Evolutionary conservation across 306 rosid genomes (phyloP), one percentile per base, ranked within the genome.

Genomic region (Medicago ruthenica): DNA sequence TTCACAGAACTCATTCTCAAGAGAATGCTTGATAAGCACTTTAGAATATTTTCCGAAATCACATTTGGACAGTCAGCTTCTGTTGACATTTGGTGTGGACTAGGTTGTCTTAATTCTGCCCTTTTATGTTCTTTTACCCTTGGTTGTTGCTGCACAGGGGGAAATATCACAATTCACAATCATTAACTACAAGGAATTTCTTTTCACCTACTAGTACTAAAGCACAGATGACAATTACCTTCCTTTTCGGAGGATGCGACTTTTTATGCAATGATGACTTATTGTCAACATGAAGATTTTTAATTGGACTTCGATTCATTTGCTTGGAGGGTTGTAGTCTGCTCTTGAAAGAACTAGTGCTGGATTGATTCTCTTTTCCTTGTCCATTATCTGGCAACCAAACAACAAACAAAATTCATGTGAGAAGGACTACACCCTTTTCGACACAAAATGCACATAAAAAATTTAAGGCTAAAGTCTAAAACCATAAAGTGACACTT

Each of bases 11-110:
- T 85, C 89, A 90, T 81, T 80, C 97, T 86, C 68, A 85, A 65
- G 65, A 95, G 86, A 82, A 95, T 87, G 85, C 83, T 92, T 71
- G 93, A 86, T 74, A 95, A 86, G 85, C 96, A 95, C 85, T 90
- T 95, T 41, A 92, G 34, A 80, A 90, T 86, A 79, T 86, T 84
- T 83, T 95, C 96, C 1, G 96, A 90, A 51, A 95, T 80, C 67
- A 44, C 79, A 88, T 95, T 92, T 44, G 98, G 98, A 50, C 76
- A 70, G 18, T 92, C 93, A 78, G 84, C 86, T 74, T 82, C 87
- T 3, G 79, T 53, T 68, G 27, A 39, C 50, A 45, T 87, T 69
- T 76, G 81, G 12, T 79, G 80, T 2, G 82, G 82, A 62, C 71
- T 57, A 69, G 75, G 76, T 61, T 51, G 81, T 83, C 83, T 76